Conservation (phyloP, 768 basidiomycete genomes). For the Inosperma sp. region DNA sequence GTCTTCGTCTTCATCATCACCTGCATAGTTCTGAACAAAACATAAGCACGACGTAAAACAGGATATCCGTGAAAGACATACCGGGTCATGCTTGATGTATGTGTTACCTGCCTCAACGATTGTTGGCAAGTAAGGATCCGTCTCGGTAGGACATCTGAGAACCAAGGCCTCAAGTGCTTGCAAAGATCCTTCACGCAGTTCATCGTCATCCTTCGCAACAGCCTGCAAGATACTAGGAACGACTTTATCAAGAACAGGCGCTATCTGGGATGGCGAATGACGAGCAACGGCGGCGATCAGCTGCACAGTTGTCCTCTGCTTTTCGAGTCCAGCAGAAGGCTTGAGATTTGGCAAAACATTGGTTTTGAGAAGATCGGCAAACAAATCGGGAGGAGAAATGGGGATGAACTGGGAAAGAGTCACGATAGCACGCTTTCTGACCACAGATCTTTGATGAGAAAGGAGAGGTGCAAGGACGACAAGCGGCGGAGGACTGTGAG, state of each 20-base stretch:
- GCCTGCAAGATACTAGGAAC: conserved; percentile 70
- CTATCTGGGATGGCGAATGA: conserved; percentile 64
- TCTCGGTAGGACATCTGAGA: conserved; percentile 78
- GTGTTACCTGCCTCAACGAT: conserved; percentile 70
- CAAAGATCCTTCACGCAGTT: conserved; percentile 72
- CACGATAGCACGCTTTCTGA: conserved; percentile 88
- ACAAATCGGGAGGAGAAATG: conserved; percentile 58
- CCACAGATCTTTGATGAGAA: conserved; percentile 72
- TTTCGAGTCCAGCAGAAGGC: conserved; percentile 51
- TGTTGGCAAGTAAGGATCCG: conserved; percentile 61
- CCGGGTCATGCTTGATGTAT: conserved; percentile 92
- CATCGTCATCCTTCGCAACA: conserved; percentile 72
- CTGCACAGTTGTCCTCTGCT: conserved; percentile 73
- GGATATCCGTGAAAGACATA: conserved; percentile 33
- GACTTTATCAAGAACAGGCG: conserved; percentile 54
- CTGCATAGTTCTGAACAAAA: conserved; percentile 47
- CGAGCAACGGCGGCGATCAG: conserved; percentile 77
- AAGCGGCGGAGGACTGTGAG: conserved; percentile 56
- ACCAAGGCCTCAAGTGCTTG: conserved; percentile 88
- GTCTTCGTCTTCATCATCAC: conserved; percentile 49
- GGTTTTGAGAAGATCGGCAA: conserved; percentile 53
- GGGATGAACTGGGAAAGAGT: conserved; percentile 83
- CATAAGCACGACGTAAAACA: not conserved
- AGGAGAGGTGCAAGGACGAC: conserved; percentile 66
- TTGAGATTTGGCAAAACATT: conserved; percentile 59